These are phyloP conservation scores for Pleurotus tuoliensis DNA, from an alignment of 768 basidiomycete genomes.

Conservation along the genomic window DNA sequence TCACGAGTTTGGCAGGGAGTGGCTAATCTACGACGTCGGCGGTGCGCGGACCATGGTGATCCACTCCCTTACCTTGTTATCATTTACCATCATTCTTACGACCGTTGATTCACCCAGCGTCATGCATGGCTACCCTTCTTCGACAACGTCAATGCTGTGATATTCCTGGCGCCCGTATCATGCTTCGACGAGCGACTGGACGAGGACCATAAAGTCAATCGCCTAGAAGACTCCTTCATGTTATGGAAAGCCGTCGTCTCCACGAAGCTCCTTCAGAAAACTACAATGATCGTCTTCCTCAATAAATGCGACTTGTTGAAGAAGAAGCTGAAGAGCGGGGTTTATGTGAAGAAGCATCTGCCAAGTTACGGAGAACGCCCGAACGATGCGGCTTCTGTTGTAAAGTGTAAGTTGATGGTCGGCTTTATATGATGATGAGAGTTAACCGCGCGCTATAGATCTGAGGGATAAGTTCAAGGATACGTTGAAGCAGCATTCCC, in stretches of 20 bases:
- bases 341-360: constrained; percentile 48
- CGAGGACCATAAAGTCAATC: constrained; percentile 62
- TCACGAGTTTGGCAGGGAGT: constrained; percentile 41
- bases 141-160: constrained; percentile 70
- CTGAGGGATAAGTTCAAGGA: constrained; percentile 42
- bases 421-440: background rate
- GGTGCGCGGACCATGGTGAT: constrained; percentile 53
- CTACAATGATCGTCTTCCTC: constrained; percentile 67
- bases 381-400: constrained; percentile 51
- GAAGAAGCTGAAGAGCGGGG: constrained; percentile 41
- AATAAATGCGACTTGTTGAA: constrained; percentile 71
- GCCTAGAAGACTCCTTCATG: constrained; percentile 68
- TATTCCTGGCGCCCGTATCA: constrained; percentile 48
- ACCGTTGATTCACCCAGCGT: constrained; percentile 35
- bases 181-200: constrained; percentile 39
- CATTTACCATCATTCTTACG: too few relatives aligned
- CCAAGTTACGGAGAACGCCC: constrained; percentile 59
- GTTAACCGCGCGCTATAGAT: constrained; percentile 26
- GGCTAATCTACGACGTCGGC: constrained; percentile 70
- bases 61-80: constrained; percentile 10
- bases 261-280: constrained; percentile 52
- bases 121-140: constrained; percentile 73
- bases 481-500: constrained; percentile 48
- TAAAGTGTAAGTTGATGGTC: constrained; percentile 46
- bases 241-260: constrained; percentile 65